Percentiles rank a stretch among this genome's conserved stretches.
Evolutionary conservation across 2,329 filamentous ascomycete genomes (phyloP).

Genomic region (Tolypocladium guangdongense): DNA sequence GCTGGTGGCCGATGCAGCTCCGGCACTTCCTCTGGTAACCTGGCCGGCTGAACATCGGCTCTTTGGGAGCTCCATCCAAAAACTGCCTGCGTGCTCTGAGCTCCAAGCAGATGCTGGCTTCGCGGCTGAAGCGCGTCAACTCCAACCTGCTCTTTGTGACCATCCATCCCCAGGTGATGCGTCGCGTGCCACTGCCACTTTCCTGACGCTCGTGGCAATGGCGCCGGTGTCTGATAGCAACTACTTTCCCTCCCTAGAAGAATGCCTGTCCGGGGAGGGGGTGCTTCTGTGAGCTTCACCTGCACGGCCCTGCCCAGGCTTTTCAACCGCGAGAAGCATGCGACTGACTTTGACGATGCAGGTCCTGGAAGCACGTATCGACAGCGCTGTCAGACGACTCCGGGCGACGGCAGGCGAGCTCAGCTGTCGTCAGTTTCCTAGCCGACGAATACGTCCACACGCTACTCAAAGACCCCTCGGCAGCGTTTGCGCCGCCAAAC

Average conservation of each 20-base stretch:
- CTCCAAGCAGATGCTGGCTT: constrained; percentile 4
- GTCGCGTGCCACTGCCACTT: constrained; percentile 24
- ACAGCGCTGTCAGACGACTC: constrained; percentile 44
- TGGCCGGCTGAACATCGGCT: constrained; percentile 16
- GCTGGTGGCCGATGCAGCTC: constrained; percentile 9
- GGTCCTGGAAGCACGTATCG: constrained; percentile 52
- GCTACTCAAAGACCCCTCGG: constrained; percentile 57
- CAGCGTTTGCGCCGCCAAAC: constrained; percentile 54
- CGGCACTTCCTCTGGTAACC: constrained; percentile 3
- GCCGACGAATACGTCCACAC: constrained; percentile 56
- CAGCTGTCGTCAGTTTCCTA: constrained; percentile 57
- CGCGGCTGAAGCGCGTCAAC: constrained; percentile 23
- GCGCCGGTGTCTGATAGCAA: constrained; percentile 56
- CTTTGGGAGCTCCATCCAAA: constrained; percentile 16
- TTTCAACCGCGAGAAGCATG: constrained; percentile 2
- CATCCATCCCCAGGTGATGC: constrained; percentile 22
- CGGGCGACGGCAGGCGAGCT: constrained; percentile 41
- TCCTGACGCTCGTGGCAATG: constrained; percentile 52
- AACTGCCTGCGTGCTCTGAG: constrained; percentile 5
- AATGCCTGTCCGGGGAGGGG: constrained; percentile 71
- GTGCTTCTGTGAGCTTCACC: constrained; percentile 59
- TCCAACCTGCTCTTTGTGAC: constrained; percentile 14
- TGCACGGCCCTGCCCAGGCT: neutral
- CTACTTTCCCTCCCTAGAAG: constrained; percentile 77
- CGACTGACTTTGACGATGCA: constrained; percentile 19